Evolutionary conservation across 805 yeast genomes (phyloP), one percentile per base, ranked within the genome.

Genomic region (Wickerhamomyces strasburgensis): DNA sequence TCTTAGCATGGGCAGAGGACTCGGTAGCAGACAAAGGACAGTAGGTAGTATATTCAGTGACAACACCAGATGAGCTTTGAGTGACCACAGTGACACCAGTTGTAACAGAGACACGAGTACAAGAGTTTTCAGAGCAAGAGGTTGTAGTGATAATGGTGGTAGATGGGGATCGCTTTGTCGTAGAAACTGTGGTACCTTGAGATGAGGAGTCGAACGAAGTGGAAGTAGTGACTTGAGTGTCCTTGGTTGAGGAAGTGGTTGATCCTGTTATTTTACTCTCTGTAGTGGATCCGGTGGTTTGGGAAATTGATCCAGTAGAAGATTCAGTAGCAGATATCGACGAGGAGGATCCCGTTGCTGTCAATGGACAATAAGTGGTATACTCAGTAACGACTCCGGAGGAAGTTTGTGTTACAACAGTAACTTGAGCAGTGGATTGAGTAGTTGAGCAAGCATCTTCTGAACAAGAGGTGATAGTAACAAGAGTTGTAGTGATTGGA

Each of bases 311-410:
- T 13, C 24, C 4, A 11, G 29, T 14, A 31, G 40, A 17, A 19
- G 28, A 13, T n/a, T 4, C n/a, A 21, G 33, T 4, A 13, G 23
- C 14, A 18, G 35, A 14, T n/a, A 41, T 14, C 11, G 37, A 19
- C 5, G 29, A n/a, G n/a, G n/a, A n/a, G n/a, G n/a, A n/a, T n/a
- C n/a, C n/a, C n/a, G 37, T n/a, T 24, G 13, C 46, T 28, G 57
- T 49, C 27, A 57, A 39, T 27, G 71, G 71, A 44, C 69, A 65
- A 54, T 62, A 64, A 5, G 71, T 65, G 13, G 70, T 64, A 57
- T 61, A 72, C 14, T 53, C 52, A 13, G 70, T 70, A 30, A 35
- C 56, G 3, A 42, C 50, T 29, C 49, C 49, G 5, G 37, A 14
- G 25, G 54, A 45, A 21, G 70, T 64, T 37, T 47, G 48, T 31